These are phyloP conservation scores for Malassezia brasiliensis DNA, from an alignment of 1,284 basidiomycete genomes.

Conservation along the genomic window DNA sequence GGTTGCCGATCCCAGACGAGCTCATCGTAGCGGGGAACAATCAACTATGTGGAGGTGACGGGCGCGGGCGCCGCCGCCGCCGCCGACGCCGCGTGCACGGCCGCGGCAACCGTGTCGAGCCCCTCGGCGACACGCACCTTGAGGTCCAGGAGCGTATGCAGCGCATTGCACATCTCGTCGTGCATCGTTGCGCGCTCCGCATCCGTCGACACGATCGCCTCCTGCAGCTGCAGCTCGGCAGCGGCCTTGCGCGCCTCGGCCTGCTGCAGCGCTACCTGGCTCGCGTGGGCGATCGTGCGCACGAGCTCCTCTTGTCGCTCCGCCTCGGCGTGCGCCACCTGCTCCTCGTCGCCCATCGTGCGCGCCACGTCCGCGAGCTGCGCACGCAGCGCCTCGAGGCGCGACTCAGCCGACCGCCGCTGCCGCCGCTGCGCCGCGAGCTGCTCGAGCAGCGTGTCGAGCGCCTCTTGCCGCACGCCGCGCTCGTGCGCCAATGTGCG, in stretches of 20 bases:
- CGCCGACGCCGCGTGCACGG: slow-evolving; percentile 1
- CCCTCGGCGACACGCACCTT: slow-evolving; percentile 15
- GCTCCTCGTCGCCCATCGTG: slow-evolving; percentile 3
- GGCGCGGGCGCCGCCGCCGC: too few relatives aligned
- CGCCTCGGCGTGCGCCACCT: slow-evolving; percentile 3
- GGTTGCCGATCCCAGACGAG: slow-evolving; percentile 36
- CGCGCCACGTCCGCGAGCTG: slow-evolving; percentile 14
- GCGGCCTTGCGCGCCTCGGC: slow-evolving; percentile 14
- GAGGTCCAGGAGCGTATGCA: slow-evolving; percentile 17
- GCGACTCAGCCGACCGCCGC: slow-evolving; percentile 9
- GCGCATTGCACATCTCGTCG: slow-evolving; percentile 15
- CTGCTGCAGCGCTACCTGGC: slow-evolving; percentile 13
- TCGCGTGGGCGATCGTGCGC: slow-evolving; percentile 14
- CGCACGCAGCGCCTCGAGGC: slow-evolving; percentile 27
- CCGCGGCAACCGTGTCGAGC: slow-evolving; percentile 5
- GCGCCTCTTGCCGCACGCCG: slow-evolving; percentile 28
- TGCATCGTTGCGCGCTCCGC: slow-evolving; percentile 17
- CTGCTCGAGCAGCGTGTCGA: slow-evolving; percentile 20
- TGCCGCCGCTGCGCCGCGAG: slow-evolving; percentile 16
- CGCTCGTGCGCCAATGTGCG: slow-evolving; percentile 27
- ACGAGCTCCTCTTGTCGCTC: slow-evolving; percentile 13
- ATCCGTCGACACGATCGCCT: slow-evolving; percentile 12
- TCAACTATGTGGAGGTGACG: neutral
- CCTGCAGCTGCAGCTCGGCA: slow-evolving; percentile 13
- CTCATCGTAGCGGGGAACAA: slow-evolving; percentile 17